Evolutionary conservation across 768 basidiomycete genomes (phyloP).

Genomic region (Mycena floridula): DNA sequence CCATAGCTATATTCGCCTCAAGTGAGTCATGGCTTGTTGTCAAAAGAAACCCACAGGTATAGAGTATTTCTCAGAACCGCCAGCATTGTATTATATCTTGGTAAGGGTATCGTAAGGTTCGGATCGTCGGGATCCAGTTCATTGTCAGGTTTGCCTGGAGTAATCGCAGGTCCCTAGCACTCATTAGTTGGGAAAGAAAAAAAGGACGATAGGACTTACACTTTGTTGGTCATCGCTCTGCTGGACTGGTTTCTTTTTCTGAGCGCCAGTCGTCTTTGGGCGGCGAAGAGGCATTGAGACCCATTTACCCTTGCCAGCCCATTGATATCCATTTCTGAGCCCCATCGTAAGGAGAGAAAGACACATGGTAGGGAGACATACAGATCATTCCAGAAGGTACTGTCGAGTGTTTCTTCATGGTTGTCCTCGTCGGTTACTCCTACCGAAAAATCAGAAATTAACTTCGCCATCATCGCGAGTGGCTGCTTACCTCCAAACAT

Average conservation of each 20-base stretch:
- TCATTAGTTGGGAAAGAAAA: too few relatives aligned
- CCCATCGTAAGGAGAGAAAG: neutral
- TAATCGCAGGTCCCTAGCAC: neutral
- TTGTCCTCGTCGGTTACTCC: slow-evolving; percentile 87
- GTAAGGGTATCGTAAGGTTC: slow-evolving; percentile 51
- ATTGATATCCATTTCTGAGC: slow-evolving; percentile 70
- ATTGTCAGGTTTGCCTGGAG: slow-evolving; percentile 7
- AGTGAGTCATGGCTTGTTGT: neutral
- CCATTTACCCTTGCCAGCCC: slow-evolving; percentile 73
- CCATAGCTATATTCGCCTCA: slow-evolving; percentile 55
- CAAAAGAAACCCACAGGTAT: slow-evolving; percentile 57
- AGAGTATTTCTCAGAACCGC: slow-evolving; percentile 79
- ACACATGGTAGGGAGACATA: slow-evolving; percentile 25
- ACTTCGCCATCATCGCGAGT: too few relatives aligned
- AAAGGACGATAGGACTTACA: too few relatives aligned
- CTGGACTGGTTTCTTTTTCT: neutral
- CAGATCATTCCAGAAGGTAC: slow-evolving; percentile 86
- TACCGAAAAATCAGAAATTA: too few relatives aligned
- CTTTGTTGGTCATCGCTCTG: too few relatives aligned
- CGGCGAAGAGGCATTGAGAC: slow-evolving; percentile 62
- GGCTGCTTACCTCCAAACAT: slow-evolving; percentile 84
- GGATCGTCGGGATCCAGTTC: slow-evolving; percentile 62
- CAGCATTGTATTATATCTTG: slow-evolving; percentile 86
- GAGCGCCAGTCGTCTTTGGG: slow-evolving; percentile 46
- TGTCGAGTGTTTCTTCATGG: slow-evolving; percentile 78